A percentile compares a stretch with the other conserved stretches of the same genome.
phyloP scores from a whole-genome alignment of 78 protist genomes.

The Monocercomonoides exilis region DNA sequence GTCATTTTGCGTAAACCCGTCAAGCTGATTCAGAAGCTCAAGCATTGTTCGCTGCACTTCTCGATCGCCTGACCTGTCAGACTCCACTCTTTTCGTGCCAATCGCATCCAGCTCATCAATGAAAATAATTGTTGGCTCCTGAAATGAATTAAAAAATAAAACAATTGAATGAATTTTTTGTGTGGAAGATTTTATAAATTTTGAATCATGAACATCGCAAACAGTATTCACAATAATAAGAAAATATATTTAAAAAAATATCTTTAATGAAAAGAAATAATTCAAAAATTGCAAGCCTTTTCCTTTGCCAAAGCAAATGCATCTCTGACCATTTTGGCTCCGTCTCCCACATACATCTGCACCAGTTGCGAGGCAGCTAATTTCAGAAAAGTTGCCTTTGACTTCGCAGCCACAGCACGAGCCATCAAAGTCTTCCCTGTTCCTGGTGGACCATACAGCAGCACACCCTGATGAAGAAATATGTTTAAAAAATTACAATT shows the following conservation, averaged over 20 bases:
- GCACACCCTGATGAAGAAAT: slow-evolving; percentile 46
- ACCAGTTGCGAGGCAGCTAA: slow-evolving; percentile 97
- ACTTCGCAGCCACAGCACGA: slow-evolving; percentile 95
- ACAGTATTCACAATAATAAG: too few species aligned
- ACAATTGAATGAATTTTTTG: background rate
- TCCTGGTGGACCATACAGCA: slow-evolving; percentile 90
- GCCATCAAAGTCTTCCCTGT: slow-evolving; percentile 97
- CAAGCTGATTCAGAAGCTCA: slow-evolving; percentile 97
- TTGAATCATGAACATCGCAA: too few species aligned
- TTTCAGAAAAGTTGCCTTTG: slow-evolving; percentile 88
- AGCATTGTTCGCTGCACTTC: slow-evolving; percentile 98
- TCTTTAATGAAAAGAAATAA: slow-evolving; percentile 1
- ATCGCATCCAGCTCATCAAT: slow-evolving; percentile 99
- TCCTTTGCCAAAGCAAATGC: slow-evolving; percentile 98
- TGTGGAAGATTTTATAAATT: too few species aligned
- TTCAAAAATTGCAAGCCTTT: slow-evolving; percentile 53
- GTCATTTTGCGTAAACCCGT: slow-evolving; percentile 85
- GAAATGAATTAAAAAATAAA: background rate
- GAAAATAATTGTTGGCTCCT: slow-evolving; percentile 86
- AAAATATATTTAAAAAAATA: background rate
- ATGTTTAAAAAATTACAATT: slow-evolving; percentile 27
- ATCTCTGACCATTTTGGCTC: slow-evolving; percentile 97
- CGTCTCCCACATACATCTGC: slow-evolving; percentile 98
- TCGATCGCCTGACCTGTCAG: slow-evolving; percentile 89
- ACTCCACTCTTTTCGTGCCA: slow-evolving; percentile 92